Base-by-base conservation (phyloP, 495 filamentous ascomycete genomes). In the Neurospora intermedia region DNA sequence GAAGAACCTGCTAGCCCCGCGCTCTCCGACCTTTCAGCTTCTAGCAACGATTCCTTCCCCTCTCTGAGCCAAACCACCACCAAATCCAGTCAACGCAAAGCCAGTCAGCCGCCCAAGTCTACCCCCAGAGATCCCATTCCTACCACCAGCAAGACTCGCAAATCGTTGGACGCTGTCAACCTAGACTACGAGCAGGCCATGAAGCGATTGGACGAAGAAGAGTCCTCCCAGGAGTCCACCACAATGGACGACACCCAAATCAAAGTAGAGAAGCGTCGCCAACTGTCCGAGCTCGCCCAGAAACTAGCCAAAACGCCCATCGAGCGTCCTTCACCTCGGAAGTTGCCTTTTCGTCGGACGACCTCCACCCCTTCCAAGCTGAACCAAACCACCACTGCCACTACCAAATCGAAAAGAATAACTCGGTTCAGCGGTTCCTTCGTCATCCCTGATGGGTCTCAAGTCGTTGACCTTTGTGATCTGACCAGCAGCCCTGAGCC, bases 111-210 rank as follows among this genome's bases (percentile, higher is more conserved):
- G 15, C 7, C 54, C 15, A 66, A 38, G 27, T 66, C 54, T 0
- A 66, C 80, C 35, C 72, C 69, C 2, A 76, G 78, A 43, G 73
- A 43, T 11, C 46, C 71, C 5, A 45, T 73, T 23, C n/a, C 74
- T 73, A 40, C 74, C 2, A 27, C 77, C 40, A 72, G 72, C 16
- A 71, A 77, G 20, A 73, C 79, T 2, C 72, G 77, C 16, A 80
- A 77, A 39, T 54, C 76, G 4, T 70, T 38, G n/a, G 54, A 75
- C 39, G 20, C 72, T 4, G 16, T 69, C 13, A 76, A 84, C 23
- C n/a, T 73, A 1, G 81, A 80, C 8, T 84, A 81, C 41, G 80
- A 82, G 13, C 80, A 81, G 72, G 75, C 75, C 13, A 83, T 84
- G 78, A 73, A 72, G 20, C 77, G 74, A 31, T 71, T 84, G 9